Percentiles rank a stretch among this genome's conserved stretches.
These are phyloP conservation scores for Tephrocybe sp. DNA, from an alignment of 768 basidiomycete genomes.

Conservation along the genomic window DNA sequence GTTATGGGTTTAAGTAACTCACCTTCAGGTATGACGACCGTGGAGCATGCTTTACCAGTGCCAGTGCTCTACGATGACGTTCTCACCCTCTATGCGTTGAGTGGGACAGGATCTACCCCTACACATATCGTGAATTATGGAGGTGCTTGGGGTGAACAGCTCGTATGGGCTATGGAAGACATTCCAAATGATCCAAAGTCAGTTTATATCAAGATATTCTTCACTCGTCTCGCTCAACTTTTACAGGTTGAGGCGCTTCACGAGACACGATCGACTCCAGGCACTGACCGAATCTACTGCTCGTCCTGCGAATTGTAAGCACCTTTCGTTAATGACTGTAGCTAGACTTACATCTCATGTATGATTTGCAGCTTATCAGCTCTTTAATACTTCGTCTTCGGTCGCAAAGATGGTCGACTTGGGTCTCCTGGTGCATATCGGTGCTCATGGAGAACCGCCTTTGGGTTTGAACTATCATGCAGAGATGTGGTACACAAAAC, in stretches of 20 bases:
- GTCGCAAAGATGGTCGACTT: slow-evolving; percentile 66
- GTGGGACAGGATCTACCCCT: slow-evolving; percentile 71
- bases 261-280: slow-evolving; percentile 63
- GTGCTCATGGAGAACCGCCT: slow-evolving; percentile 73
- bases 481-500: slow-evolving; percentile 63
- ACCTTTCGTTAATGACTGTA: not conserved
- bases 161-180: slow-evolving; percentile 64
- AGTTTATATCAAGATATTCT: slow-evolving; percentile 18
- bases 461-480: slow-evolving; percentile 75
- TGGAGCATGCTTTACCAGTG: slow-evolving; percentile 70
- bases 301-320: slow-evolving; percentile 57
- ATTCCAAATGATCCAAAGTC: slow-evolving; percentile 71
- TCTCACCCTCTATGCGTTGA: slow-evolving; percentile 55
- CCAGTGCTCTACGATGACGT: slow-evolving; percentile 67
- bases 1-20: not conserved
- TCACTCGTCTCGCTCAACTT: not conserved
- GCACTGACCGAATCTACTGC: slow-evolving; percentile 56
- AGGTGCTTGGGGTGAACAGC: slow-evolving; percentile 65
- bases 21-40: slow-evolving; percentile 65
- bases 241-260: slow-evolving; percentile 57
- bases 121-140: slow-evolving; percentile 80
- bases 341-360: slow-evolving; percentile 1
- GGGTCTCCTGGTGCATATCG: slow-evolving; percentile 62
- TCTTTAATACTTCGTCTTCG: slow-evolving; percentile 69
- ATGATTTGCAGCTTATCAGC: slow-evolving; percentile 44